Evolutionary conservation across 140 eudicot genomes (phyloP), one percentile per base, ranked within the genome.

Genomic region (Oenanthe javanica): DNA sequence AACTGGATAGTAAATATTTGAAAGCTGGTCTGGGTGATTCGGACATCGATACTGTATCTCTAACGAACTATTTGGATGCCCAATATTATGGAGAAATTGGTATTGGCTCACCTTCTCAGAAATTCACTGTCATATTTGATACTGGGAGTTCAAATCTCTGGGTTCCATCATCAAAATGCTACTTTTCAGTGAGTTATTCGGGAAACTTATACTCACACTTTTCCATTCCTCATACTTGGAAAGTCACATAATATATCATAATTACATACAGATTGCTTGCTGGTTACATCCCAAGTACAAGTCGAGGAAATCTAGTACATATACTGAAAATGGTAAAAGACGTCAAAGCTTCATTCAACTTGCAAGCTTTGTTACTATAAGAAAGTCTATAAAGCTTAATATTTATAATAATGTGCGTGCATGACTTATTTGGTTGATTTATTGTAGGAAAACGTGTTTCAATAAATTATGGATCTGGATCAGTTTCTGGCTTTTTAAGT

Each of bases 121-220:
- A 87, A n/a, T 93, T 93, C 85, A 86, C 89, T 31, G 97, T 93
- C 70, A 89, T 93, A 72, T 93, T 93, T 76, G 97, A 93, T 74
- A 90, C 96, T 1, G 96, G 90, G 50, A 90, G 91, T 84, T 89
- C 97, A 23, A 90, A 90, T 83, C 90, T 93, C 42, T 93, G 97
- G 97, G 89, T 93, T 25, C 97, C 97, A 31, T 93, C 97, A 25
- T 84, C 94, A 72, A 93, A 90, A 73, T 93, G 96, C 86, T 63
- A 78, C 21, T 84, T 88, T 49, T 90, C 96, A 77, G 95, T 90
- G 85, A 88, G 95, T 88, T 64, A 13, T 15, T 36, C 10, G 50
- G 61, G 52, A 51, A 6, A 64, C 61, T 80, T 38, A 23, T 9
- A 71, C 66, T 77, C 27, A 15, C 25, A 36, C 49, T 23, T 69